A percentile compares a stretch with the other conserved stretches of the same genome.
Conservation (phyloP, 257 asterid species). For the Echium plantagineum region DNA sequence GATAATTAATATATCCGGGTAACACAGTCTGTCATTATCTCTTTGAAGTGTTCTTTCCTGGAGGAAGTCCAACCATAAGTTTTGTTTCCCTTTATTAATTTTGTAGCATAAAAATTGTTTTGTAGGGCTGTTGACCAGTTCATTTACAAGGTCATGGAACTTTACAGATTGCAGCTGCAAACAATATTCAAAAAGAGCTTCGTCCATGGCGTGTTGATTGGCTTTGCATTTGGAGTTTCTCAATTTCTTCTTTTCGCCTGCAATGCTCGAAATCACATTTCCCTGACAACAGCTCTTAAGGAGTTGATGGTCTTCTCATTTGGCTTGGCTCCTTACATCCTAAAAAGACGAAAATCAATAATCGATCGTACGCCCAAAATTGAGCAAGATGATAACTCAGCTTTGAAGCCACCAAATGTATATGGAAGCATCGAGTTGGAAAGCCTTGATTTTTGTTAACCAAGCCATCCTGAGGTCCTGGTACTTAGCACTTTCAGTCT, state of each 20-base stretch:
- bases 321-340: conserved; percentile 98
- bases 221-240: conserved; percentile 91
- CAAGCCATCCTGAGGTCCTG: conserved; percentile 79
- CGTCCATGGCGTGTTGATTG: conserved; percentile 94
- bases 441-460: conserved; percentile 84
- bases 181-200: conserved; percentile 88
- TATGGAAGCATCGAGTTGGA: conserved; percentile 95
- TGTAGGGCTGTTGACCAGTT: too few relatives aligned
- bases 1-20: background rate
- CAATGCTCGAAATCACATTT: conserved; percentile 58
- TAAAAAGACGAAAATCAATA: conserved; percentile 88
- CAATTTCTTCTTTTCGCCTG: conserved; percentile 98
- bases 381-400: conserved; percentile 89
- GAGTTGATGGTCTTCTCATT: conserved; percentile 99
- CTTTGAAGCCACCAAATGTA: conserved; percentile 92
- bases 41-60: too few relatives aligned
- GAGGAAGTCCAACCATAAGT: too few relatives aligned
- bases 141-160: conserved; percentile 66
- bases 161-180: conserved; percentile 68
- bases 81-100: too few relatives aligned
- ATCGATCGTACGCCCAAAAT: conserved; percentile 87
- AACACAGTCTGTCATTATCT: too few relatives aligned
- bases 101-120: too few relatives aligned
- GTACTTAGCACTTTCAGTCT: conserved; percentile 97
- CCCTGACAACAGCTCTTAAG: conserved; percentile 64